These are phyloP conservation scores for Ceratocystis cubensis DNA, from an alignment of 2,329 filamentous ascomycete genomes.

Conservation along the genomic window DNA sequence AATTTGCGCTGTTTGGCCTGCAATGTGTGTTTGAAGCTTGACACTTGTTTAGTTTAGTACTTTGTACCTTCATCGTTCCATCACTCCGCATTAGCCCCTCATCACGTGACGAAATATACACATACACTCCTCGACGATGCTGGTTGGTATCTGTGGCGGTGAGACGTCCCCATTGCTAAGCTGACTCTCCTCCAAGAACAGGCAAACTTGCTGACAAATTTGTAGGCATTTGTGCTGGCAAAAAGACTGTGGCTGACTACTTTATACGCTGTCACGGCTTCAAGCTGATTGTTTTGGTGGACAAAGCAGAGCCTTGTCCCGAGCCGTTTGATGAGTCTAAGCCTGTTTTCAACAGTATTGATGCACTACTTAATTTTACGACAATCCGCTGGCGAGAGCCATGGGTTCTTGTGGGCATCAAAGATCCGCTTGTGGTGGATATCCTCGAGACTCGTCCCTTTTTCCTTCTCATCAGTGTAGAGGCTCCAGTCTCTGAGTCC, in stretches of 20 bases:
- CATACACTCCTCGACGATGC: conserved; percentile 37
- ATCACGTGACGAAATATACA: not conserved
- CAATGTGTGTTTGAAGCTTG: too few relatives aligned
- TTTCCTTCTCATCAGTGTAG: conserved; percentile 83
- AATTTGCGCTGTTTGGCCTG: not conserved
- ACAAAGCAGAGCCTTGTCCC: conserved; percentile 37
- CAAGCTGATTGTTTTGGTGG: conserved; percentile 50
- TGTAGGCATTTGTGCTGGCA: conserved; percentile 82
- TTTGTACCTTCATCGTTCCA: too few relatives aligned
- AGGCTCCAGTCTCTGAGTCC: conserved; percentile 73
- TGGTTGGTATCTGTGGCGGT: conserved; percentile 68
- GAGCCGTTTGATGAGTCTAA: conserved; percentile 35
- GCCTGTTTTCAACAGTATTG: conserved; percentile 45
- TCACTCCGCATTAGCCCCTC: conserved; percentile 29
- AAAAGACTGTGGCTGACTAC: conserved; percentile 78
- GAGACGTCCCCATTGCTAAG: conserved; percentile 24
- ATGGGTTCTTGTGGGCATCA: conserved; percentile 78
- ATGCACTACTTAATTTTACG: conserved; percentile 68
- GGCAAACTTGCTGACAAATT: not conserved
- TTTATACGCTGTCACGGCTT: conserved; percentile 77
- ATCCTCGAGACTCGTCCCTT: conserved; percentile 69
- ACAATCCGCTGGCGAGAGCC: conserved; percentile 70
- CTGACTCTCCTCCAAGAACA: conserved; percentile 7
- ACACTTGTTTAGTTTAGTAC: too few relatives aligned
- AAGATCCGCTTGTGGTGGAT: conserved; percentile 60